These are phyloP conservation scores for Colletotrichum ledebouriae DNA, from an alignment of 2,329 filamentous ascomycete genomes.

Conservation along the genomic window DNA sequence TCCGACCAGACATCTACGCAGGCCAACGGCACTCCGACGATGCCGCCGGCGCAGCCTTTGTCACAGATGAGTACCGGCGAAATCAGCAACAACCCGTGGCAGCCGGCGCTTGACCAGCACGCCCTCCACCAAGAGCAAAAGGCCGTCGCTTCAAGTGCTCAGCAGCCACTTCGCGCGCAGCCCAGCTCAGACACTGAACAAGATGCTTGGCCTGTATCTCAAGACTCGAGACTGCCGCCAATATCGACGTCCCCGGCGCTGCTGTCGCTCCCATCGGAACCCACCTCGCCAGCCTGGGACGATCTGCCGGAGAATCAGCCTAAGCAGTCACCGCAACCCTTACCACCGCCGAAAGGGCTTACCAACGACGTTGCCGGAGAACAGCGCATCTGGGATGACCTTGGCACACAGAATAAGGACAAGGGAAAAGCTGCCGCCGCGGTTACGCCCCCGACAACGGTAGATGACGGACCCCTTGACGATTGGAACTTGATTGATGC, in stretches of 20 bases:
- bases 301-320: slow-evolving; percentile 49
- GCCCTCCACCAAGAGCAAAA: slow-evolving; percentile 26
- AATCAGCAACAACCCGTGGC: slow-evolving; percentile 60
- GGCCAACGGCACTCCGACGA: slow-evolving; percentile 33
- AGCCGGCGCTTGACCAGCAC: slow-evolving; percentile 50
- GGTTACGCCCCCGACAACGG: slow-evolving; percentile 43
- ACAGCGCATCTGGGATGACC: slow-evolving; percentile 65
- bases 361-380: slow-evolving; percentile 56
- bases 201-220: slow-evolving; percentile 52
- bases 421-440: slow-evolving; percentile 54
- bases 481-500: slow-evolving; percentile 62
- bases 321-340: slow-evolving; percentile 44
- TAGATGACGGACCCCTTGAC: slow-evolving; percentile 50
- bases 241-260: slow-evolving; percentile 43
- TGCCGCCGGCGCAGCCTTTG: slow-evolving; percentile 53
- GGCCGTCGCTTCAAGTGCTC: not conserved
- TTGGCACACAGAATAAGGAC: slow-evolving; percentile 56
- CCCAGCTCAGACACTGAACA: slow-evolving; percentile 34
- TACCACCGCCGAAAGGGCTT: slow-evolving; percentile 45
- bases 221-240: slow-evolving; percentile 28
- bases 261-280: slow-evolving; percentile 54
- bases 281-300: slow-evolving; percentile 55
- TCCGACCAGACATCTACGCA: slow-evolving; percentile 40
- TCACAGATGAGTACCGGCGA: slow-evolving; percentile 60
- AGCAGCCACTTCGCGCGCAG: slow-evolving; percentile 26